These are phyloP conservation scores for Curvularia verruculosa DNA, from an alignment of 2,329 filamentous ascomycete species.

Conservation along the genomic window DNA sequence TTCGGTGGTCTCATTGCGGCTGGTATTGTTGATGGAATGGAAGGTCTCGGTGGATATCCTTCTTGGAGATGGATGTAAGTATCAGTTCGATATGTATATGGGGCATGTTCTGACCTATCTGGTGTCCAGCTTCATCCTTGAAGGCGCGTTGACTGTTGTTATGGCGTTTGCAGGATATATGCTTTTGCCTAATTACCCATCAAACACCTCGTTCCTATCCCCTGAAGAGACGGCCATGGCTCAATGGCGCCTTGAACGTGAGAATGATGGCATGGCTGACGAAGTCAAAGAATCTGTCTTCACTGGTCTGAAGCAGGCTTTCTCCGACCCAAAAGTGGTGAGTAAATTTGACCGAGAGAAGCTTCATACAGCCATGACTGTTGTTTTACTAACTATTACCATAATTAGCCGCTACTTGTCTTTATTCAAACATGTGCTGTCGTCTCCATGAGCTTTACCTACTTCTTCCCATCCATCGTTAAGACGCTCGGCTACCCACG, in stretches of 20 bases:
- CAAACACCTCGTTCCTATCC: slow-evolving; percentile 54
- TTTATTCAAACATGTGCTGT: slow-evolving; percentile 61
- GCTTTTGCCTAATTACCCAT: slow-evolving; percentile 57
- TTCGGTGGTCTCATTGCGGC: slow-evolving; percentile 64
- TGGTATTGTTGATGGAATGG: slow-evolving; percentile 44
- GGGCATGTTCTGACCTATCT: background rate
- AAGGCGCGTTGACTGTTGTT: slow-evolving; percentile 27
- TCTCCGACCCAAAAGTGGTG: slow-evolving; percentile 56
- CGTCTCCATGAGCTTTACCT: slow-evolving; percentile 59
- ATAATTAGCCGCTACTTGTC: slow-evolving; percentile 32
- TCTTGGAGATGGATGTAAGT: slow-evolving; percentile 31
- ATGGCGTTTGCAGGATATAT: slow-evolving; percentile 49
- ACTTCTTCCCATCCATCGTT: slow-evolving; percentile 69
- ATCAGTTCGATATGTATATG: slow-evolving; percentile 6
- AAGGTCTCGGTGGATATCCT: slow-evolving; percentile 33
- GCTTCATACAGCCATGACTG: background rate
- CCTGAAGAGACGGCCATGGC: slow-evolving; percentile 28
- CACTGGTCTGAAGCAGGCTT: slow-evolving; percentile 55
- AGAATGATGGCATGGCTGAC: slow-evolving; percentile 23
- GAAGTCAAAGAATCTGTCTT: slow-evolving; percentile 25
- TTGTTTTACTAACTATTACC: background rate
- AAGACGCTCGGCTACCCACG: slow-evolving; percentile 62
- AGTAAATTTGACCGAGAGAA: background rate
- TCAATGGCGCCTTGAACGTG: slow-evolving; percentile 29
- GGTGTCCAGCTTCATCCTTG: slow-evolving; percentile 24